Evolutionary conservation across 805 yeast species (phyloP).

Genomic region (Metschnikowia proteae): DNA sequence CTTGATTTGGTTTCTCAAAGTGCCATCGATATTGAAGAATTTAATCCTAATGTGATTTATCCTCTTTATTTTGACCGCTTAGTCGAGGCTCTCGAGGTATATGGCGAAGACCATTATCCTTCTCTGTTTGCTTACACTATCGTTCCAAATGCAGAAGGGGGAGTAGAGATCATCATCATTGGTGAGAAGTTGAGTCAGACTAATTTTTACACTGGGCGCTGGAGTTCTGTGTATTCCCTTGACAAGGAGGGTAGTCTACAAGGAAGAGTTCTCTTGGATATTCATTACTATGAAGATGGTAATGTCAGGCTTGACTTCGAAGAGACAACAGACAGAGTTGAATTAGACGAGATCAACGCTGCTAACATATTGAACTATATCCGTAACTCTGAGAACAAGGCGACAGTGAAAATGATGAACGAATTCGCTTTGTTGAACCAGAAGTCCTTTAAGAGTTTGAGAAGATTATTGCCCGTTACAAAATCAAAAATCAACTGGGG

Average conservation of each 20-base stretch:
- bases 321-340: slow-evolving; percentile 26
- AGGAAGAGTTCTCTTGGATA: slow-evolving; percentile 64
- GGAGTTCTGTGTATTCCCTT: slow-evolving; percentile 67
- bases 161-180: slow-evolving; percentile 52
- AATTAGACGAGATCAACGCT: slow-evolving; percentile 23
- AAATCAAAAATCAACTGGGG: slow-evolving; percentile 95
- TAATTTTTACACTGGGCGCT: slow-evolving; percentile 86
- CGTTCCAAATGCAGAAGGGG: slow-evolving; percentile 30
- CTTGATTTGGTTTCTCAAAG: slow-evolving; percentile 51
- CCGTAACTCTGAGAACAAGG: slow-evolving; percentile 51
- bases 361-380: slow-evolving; percentile 44
- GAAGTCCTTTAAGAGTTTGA: slow-evolving; percentile 70
- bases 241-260: slow-evolving; percentile 27
- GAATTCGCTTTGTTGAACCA: slow-evolving; percentile 74
- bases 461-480: slow-evolving; percentile 91
- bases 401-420: slow-evolving; percentile 56
- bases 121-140: slow-evolving; percentile 45
- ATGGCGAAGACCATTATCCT: slow-evolving; percentile 67
- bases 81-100: slow-evolving; percentile 38
- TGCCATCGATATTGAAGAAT: slow-evolving; percentile 52
- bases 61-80: slow-evolving; percentile 30
- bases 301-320: slow-evolving; percentile 70
- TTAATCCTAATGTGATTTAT: slow-evolving; percentile 22
- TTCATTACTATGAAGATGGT: slow-evolving; percentile 95
- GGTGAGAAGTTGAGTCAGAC: slow-evolving; percentile 70